phyloP scores from a whole-genome alignment of 1,284 basidiomycete genomes.

The Leccinum griseonigrum region DNA sequence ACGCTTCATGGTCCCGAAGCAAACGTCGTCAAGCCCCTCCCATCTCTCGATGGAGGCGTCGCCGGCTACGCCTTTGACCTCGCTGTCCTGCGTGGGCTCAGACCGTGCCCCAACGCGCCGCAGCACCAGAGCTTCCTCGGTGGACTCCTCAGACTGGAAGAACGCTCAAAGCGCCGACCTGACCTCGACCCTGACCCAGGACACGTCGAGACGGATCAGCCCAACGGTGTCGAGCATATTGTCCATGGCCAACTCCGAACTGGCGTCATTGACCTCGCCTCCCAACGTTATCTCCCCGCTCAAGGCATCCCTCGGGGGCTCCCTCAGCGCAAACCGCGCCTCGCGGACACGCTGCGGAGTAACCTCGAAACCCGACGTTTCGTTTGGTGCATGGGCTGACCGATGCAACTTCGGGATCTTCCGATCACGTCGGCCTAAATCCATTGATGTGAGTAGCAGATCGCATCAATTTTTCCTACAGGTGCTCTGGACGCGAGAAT shows the following conservation, averaged over 20 bases:
- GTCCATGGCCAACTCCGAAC: not conserved
- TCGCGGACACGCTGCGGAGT: constrained; percentile 28
- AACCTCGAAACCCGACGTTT: too few species aligned
- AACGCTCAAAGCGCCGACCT: constrained; percentile 1
- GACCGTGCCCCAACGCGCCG: constrained; percentile 15
- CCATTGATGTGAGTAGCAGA: too few species aligned
- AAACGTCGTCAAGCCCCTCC: constrained; percentile 46
- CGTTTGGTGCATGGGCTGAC: too few species aligned
- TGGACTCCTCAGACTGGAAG: constrained; percentile 15
- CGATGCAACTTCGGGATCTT: too few species aligned
- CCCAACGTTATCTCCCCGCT: constrained; percentile 42
- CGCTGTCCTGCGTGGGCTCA: constrained; percentile 46
- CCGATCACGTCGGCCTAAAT: too few species aligned
- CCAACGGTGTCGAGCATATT: constrained; percentile 2
- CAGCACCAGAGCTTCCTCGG: constrained; percentile 16
- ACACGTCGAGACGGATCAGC: not conserved
- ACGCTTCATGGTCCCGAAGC: constrained; percentile 54
- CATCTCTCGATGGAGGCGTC: constrained; percentile 62
- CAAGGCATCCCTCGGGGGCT: constrained; percentile 55
- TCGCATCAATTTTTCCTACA: too few species aligned
- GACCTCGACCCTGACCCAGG: constrained; percentile 5
- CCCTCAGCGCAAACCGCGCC: constrained; percentile 55
- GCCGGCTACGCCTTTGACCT: constrained; percentile 70
- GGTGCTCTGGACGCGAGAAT: too few species aligned
- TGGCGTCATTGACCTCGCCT: not conserved